A percentile compares a stretch with the other conserved stretches of the same genome.
These are phyloP conservation scores for Lecanicillium sp. DNA, from an alignment of 2,329 filamentous ascomycete species.

Conservation along the genomic window DNA sequence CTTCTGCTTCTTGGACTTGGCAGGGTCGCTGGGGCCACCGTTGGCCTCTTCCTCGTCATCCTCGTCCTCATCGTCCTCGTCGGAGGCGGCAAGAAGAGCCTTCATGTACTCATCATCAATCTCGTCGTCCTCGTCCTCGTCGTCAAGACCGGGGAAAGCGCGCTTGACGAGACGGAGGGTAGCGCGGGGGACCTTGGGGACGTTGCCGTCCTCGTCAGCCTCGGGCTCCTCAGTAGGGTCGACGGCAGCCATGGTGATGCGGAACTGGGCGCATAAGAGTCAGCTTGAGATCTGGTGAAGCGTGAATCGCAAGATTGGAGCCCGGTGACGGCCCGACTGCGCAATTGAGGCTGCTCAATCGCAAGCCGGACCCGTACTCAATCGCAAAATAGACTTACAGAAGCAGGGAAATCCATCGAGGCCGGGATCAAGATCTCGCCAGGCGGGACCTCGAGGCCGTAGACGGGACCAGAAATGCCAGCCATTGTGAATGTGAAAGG, in stretches of 20 bases:
- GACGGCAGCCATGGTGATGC: slow-evolving; percentile 97
- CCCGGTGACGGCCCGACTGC: neutral
- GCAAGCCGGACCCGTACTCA: neutral
- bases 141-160: slow-evolving; percentile 50
- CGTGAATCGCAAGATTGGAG: slow-evolving; percentile 6
- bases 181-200: slow-evolving; percentile 62
- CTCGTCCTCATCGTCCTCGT: slow-evolving; percentile 47
- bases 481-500: slow-evolving; percentile 39
- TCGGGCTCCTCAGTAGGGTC: slow-evolving; percentile 76
- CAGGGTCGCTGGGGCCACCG: slow-evolving; percentile 84
- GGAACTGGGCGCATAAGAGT: slow-evolving; percentile 58
- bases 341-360: slow-evolving; percentile 4
- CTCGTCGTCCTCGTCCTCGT: slow-evolving; percentile 57
- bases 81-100: slow-evolving; percentile 45
- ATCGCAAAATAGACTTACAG: slow-evolving; percentile 52
- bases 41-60: slow-evolving; percentile 65
- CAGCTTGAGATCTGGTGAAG: slow-evolving; percentile 22
- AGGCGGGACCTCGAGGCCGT: slow-evolving; percentile 84
- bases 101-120: slow-evolving; percentile 61
- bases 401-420: slow-evolving; percentile 70
- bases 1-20: slow-evolving; percentile 82
- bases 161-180: slow-evolving; percentile 88
- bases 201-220: slow-evolving; percentile 55
- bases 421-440: slow-evolving; percentile 79
- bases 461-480: slow-evolving; percentile 68